Evolutionary conservation across 2,329 filamentous ascomycete species (phyloP).

Genomic region (Aspergillus jensenii): DNA sequence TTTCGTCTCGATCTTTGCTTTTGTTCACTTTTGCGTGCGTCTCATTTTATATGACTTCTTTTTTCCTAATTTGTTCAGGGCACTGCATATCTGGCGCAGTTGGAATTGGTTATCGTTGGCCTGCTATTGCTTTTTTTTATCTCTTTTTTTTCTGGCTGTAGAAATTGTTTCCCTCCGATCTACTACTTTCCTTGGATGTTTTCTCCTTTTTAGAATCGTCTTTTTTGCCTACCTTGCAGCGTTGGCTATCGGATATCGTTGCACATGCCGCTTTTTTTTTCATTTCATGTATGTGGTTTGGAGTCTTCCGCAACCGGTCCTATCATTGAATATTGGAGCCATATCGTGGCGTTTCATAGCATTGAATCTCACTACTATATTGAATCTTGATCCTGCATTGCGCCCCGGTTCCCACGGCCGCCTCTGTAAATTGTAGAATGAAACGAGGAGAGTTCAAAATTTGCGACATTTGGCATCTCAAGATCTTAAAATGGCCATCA

Average conservation of each 20-base stretch:
- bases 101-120: constrained; percentile 22
- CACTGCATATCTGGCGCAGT: constrained; percentile 29
- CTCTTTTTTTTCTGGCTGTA: constrained; percentile 16
- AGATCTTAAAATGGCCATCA: neutral
- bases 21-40: neutral
- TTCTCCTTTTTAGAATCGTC: constrained; percentile 7
- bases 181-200: constrained; percentile 10
- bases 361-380: constrained; percentile 1
- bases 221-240: constrained; percentile 1
- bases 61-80: constrained; percentile 6
- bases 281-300: constrained; percentile 15
- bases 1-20: neutral
- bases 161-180: constrained; percentile 16
- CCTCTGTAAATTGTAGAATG: neutral
- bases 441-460: neutral
- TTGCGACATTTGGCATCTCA: neutral
- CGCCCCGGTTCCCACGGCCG: too few species aligned
- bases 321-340: constrained; percentile 12
- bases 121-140: constrained; percentile 4
- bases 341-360: constrained; percentile 11
- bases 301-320: constrained; percentile 1
- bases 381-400: neutral
- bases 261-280: constrained; percentile 13
- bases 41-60: neutral
- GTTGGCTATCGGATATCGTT: constrained; percentile 13